phyloP scores from a whole-genome alignment of 768 basidiomycete species.

The Trichaptum fuscoviolaceum region DNA sequence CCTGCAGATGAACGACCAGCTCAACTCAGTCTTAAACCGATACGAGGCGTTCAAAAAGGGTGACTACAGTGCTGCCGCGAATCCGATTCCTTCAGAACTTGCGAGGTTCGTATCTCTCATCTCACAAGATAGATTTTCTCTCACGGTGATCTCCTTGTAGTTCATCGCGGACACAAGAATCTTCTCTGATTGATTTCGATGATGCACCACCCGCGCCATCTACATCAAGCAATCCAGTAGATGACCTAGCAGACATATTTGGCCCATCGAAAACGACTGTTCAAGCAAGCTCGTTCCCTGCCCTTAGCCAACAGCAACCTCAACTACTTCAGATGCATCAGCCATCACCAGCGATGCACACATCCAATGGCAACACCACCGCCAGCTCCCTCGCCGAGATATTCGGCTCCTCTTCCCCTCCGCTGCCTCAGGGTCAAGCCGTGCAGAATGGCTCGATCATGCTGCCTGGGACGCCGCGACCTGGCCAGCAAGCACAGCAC shows the following conservation, averaged over 20 bases:
- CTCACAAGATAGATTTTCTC: not conserved
- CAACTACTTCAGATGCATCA: slow-evolving; percentile 4
- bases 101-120: slow-evolving; percentile 19
- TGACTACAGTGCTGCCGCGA: slow-evolving; percentile 66
- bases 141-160: not conserved
- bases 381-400: slow-evolving; percentile 22
- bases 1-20: slow-evolving; percentile 95
- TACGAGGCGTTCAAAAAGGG: slow-evolving; percentile 94
- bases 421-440: slow-evolving; percentile 16
- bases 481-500: slow-evolving; percentile 16
- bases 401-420: slow-evolving; percentile 7
- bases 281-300: slow-evolving; percentile 5
- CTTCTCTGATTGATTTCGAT: slow-evolving; percentile 77
- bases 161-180: slow-evolving; percentile 16
- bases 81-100: slow-evolving; percentile 63
- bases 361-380: slow-evolving; percentile 16
- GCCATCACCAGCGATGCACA: not conserved
- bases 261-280: slow-evolving; percentile 15
- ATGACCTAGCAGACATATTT: slow-evolving; percentile 66
- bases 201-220: slow-evolving; percentile 33
- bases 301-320: slow-evolving; percentile 3
- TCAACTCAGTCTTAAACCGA: slow-evolving; percentile 85
- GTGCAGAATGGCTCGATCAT: slow-evolving; percentile 35
- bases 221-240: slow-evolving; percentile 20
- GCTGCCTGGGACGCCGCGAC: slow-evolving; percentile 37